Evolutionary conservation across 768 basidiomycete species (phyloP).

Genomic region (Trametes punicea): DNA sequence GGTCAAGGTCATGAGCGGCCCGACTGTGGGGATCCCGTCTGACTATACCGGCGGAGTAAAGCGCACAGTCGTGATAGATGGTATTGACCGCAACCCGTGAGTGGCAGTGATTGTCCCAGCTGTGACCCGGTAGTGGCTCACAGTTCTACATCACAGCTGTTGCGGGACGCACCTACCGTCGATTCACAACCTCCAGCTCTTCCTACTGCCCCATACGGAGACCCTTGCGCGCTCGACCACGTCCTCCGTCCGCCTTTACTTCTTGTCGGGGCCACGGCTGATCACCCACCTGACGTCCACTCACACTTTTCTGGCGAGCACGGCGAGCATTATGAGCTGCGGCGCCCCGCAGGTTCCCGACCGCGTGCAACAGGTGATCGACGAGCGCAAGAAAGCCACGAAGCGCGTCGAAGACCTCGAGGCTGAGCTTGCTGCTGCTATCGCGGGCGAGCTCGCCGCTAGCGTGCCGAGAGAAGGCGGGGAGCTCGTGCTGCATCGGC

Average conservation of each 20-base stretch:
- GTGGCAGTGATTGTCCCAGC: conserved; percentile 26
- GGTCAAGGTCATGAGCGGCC: conserved; percentile 42
- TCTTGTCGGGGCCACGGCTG: conserved; percentile 78
- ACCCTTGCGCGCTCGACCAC: conserved; percentile 57
- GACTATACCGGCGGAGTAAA: conserved; percentile 77
- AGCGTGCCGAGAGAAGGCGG: neutral
- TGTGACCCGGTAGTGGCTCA: neutral
- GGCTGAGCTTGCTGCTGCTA: conserved; percentile 54
- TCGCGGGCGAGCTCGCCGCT: conserved; percentile 36
- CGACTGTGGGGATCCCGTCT: conserved; percentile 55
- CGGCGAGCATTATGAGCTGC: conserved; percentile 64
- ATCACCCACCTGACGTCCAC: conserved; percentile 57
- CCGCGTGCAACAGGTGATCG: conserved; percentile 62
- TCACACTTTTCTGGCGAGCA: conserved; percentile 51
- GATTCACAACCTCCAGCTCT: conserved; percentile 68
- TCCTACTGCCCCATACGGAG: conserved; percentile 69
- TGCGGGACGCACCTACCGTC: conserved; percentile 84
- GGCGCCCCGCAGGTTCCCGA: conserved; percentile 64
- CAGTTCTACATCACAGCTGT: conserved; percentile 45
- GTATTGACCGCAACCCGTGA: conserved; percentile 76
- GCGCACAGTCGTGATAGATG: conserved; percentile 80
- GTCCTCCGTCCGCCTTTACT: conserved; percentile 72
- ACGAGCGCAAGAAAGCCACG: conserved; percentile 62
- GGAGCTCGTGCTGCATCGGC: conserved; percentile 43
- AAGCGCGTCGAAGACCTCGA: conserved; percentile 72